phyloP scores from a whole-genome alignment of 768 basidiomycete genomes.

The Tulasnella sp. region DNA sequence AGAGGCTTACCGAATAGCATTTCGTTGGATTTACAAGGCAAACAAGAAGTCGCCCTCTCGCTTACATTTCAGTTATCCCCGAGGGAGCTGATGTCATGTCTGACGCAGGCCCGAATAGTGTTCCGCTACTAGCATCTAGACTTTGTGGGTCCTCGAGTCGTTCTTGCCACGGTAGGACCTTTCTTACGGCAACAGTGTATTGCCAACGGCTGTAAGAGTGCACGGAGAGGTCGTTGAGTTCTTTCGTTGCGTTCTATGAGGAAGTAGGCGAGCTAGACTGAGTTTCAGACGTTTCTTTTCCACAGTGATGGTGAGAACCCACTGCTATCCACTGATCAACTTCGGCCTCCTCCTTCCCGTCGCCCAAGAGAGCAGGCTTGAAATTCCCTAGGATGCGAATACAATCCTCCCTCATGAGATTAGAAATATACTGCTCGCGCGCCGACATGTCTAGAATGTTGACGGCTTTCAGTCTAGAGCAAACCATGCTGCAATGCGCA shows the following conservation, averaged over 20 bases:
- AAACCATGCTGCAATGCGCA: background rate
- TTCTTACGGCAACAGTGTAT: constrained; percentile 11
- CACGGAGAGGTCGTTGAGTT: background rate
- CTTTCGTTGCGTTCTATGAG: constrained; percentile 7
- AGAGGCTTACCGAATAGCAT: background rate
- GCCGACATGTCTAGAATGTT: background rate
- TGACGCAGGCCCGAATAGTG: background rate
- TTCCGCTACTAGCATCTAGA: background rate
- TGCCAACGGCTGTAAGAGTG: constrained; percentile 7
- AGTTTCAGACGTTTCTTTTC: background rate
- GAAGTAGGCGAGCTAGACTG: background rate
- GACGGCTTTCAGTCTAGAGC: background rate
- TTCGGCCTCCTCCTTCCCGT: background rate
- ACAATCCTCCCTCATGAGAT: background rate
- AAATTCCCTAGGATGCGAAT: background rate
- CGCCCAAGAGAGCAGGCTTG: constrained; percentile 1
- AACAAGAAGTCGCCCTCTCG: background rate
- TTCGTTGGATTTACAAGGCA: background rate
- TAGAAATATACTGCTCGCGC: background rate
- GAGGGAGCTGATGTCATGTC: background rate
- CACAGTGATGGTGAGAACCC: background rate
- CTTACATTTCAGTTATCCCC: background rate
- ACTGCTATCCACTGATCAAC: background rate
- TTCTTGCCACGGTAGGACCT: constrained; percentile 7
- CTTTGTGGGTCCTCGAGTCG: background rate